phyloP scores from a whole-genome alignment of 2,329 filamentous ascomycete genomes.

The Hirsutella minnesotensis region DNA sequence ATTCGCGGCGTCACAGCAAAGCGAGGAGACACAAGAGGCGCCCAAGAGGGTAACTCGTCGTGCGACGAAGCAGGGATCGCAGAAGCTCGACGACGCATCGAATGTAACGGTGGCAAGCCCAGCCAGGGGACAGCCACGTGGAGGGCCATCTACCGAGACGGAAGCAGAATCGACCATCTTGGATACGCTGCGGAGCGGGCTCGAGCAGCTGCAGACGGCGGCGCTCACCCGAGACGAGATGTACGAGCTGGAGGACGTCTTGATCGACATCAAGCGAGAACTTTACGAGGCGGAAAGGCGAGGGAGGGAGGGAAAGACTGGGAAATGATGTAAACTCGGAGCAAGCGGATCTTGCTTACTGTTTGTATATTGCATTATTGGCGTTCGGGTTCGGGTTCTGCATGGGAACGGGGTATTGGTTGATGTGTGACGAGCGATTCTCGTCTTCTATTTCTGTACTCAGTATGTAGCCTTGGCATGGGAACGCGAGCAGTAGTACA shows the following conservation, averaged over 20 bases:
- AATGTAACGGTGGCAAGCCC: constrained; percentile 1
- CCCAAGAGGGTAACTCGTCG: background rate
- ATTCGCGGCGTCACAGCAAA: constrained; percentile 23
- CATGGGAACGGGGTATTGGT: too few relatives aligned
- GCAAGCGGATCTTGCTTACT: too few relatives aligned
- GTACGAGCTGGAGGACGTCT: constrained; percentile 60
- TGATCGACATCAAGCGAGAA: constrained; percentile 68
- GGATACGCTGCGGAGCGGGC: constrained; percentile 20
- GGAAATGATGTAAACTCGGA: background rate
- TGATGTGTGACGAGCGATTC: too few relatives aligned
- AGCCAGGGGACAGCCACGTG: constrained; percentile 3
- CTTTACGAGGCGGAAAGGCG: constrained; percentile 59
- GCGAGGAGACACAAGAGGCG: constrained; percentile 12
- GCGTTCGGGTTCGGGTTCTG: too few relatives aligned
- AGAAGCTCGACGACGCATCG: background rate
- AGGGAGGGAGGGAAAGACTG: constrained; percentile 21
- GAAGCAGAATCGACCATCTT: constrained; percentile 15
- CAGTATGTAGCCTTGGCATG: too few relatives aligned
- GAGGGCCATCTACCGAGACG: constrained; percentile 3
- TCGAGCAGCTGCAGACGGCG: constrained; percentile 47
- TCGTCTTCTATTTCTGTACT: too few relatives aligned
- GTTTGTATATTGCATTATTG: too few relatives aligned
- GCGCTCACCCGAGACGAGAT: constrained; percentile 54
- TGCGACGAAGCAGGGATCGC: background rate
- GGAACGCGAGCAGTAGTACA: too few relatives aligned